Evolutionary conservation across 768 basidiomycete species (phyloP).

Genomic region (Hemileccinum impolitum): DNA sequence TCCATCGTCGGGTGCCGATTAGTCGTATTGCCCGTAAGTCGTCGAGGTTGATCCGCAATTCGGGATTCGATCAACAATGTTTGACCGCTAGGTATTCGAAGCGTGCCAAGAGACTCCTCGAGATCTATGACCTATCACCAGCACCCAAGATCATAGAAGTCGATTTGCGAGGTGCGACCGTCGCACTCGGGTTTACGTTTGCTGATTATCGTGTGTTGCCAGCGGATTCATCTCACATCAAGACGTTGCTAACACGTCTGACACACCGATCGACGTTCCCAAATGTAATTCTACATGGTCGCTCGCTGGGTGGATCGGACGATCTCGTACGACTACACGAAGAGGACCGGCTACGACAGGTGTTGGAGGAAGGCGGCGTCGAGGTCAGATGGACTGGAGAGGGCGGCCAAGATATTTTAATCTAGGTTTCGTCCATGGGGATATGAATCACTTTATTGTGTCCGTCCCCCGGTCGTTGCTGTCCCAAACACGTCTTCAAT

Average conservation of each 20-base stretch:
- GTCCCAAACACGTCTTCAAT: too few species aligned
- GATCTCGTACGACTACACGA: conserved; percentile 47
- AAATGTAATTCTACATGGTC: conserved; percentile 64
- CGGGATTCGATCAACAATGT: too few species aligned
- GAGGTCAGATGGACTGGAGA: conserved; percentile 25
- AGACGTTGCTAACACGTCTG: conserved; percentile 60
- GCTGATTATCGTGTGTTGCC: not conserved
- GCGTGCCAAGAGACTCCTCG: conserved; percentile 46
- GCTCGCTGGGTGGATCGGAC: conserved; percentile 65
- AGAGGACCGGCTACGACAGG: conserved; percentile 38
- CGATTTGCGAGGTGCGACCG: conserved; percentile 57
- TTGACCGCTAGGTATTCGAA: conserved; percentile 24
- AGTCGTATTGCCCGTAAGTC: conserved; percentile 77
- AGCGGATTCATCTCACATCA: conserved; percentile 65
- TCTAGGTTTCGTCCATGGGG: not conserved
- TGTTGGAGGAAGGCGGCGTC: conserved; percentile 50
- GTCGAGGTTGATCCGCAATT: not conserved
- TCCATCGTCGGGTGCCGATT: not conserved
- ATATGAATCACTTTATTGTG: too few species aligned
- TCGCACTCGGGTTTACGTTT: not conserved
- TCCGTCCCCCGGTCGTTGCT: too few species aligned
- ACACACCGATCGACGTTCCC: conserved; percentile 73
- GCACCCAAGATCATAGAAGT: conserved; percentile 72
- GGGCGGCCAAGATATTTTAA: not conserved
- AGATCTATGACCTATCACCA: conserved; percentile 56